A percentile compares a stretch with the other conserved stretches of the same genome.
Conservation (phyloP, 176 grass and related monocot genomes). For the Ampelocalamus luodianensis region DNA sequence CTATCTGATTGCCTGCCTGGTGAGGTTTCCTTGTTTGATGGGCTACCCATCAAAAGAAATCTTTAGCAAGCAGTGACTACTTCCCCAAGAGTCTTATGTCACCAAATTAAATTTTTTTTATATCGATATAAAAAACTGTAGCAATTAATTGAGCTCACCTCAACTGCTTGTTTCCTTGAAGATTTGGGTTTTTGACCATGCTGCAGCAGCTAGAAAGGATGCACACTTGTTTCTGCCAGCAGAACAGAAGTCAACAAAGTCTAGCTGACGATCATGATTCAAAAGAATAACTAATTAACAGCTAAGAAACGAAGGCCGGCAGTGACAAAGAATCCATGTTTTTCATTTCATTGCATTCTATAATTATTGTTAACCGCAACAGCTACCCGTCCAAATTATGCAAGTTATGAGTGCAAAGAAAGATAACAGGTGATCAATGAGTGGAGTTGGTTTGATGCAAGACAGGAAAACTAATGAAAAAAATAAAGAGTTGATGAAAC, state of each 20-base stretch:
- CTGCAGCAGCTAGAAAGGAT: constrained; percentile 28
- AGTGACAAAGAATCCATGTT: constrained; percentile 20
- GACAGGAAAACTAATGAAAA: background rate
- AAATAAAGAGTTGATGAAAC: background rate
- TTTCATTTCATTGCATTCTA: background rate
- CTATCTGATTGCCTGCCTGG: constrained; percentile 37
- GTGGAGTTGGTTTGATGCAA: constrained; percentile 15
- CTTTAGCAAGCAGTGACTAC: constrained; percentile 44
- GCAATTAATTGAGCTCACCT: constrained; percentile 35
- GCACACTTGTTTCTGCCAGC: constrained; percentile 20
- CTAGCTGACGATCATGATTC: constrained; percentile 12
- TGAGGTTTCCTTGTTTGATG: constrained; percentile 58
- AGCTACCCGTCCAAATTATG: constrained; percentile 6
- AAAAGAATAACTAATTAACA: constrained; percentile 5
- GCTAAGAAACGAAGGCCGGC: constrained; percentile 4
- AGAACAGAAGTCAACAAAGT: constrained; percentile 14
- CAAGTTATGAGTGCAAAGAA: background rate
- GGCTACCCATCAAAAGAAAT: constrained; percentile 47
- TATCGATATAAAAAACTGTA: constrained; percentile 31
- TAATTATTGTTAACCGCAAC: background rate
- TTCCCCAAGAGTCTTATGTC: constrained; percentile 43
- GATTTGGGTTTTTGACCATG: constrained; percentile 39
- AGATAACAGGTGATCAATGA: background rate
- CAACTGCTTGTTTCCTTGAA: constrained; percentile 42
- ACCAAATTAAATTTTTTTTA: constrained; percentile 11